Conservation (phyloP, 345 rosid genomes). For the Carallia brachiata region DNA sequence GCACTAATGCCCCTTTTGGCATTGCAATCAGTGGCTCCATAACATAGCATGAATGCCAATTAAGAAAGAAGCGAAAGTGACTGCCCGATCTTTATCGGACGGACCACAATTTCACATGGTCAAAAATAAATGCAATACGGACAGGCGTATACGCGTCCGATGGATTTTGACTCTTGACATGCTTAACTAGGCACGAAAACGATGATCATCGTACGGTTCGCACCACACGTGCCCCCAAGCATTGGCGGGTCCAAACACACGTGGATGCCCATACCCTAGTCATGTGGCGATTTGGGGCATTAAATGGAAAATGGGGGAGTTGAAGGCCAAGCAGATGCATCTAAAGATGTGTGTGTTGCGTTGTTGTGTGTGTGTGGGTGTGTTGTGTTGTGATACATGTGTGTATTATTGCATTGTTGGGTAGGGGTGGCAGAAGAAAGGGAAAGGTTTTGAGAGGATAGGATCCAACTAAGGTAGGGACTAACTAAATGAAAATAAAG, state of each 20-base stretch:
- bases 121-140: slow-evolving; percentile 4
- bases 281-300: slow-evolving; percentile 30
- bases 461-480: slow-evolving; percentile 39
- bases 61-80: slow-evolving; percentile 17
- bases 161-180: not conserved
- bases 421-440: not conserved
- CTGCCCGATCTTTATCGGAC: slow-evolving; percentile 6
- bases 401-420: slow-evolving; percentile 23
- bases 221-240: slow-evolving; percentile 19
- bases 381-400: too few species aligned
- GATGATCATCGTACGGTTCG: not conserved
- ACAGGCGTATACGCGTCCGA: not conserved
- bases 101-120: slow-evolving; percentile 23
- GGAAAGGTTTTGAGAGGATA: slow-evolving; percentile 25
- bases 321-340: slow-evolving; percentile 5
- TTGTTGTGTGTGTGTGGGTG: slow-evolving; percentile 1
- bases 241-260: slow-evolving; percentile 25
- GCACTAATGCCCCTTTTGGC: too few species aligned
- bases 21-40: not conserved
- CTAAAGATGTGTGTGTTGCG: not conserved
- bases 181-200: not conserved
- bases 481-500: slow-evolving; percentile 16
- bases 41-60: slow-evolving; percentile 1
- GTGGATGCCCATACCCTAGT: slow-evolving; percentile 36
- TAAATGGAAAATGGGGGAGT: not conserved